Evolutionary conservation across 805 yeast genomes (phyloP), one percentile per base, ranked within the genome.

Genomic region (Candida qinlingensis): DNA sequence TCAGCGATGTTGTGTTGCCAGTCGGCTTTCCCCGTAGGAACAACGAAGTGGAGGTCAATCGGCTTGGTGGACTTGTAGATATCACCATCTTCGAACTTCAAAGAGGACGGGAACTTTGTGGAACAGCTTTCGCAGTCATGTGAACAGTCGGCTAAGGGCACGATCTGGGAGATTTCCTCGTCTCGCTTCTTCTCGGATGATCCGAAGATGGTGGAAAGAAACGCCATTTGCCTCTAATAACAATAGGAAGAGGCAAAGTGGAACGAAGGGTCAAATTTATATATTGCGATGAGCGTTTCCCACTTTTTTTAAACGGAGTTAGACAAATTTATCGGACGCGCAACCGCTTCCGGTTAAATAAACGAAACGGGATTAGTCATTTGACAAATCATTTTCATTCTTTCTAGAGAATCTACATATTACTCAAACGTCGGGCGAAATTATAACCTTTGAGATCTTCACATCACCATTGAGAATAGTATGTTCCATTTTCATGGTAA

Each of bases 1-100:
- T 73, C 70, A 7, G 75, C 71, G 3, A 96, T 87, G 59, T 86
- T 86, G 52, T 80, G 92, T 12, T 68, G 70, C 99, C 99, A 92
- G 65, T 92, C 96, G 0, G 77, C 62, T 55, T 82, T 81, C 9
- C 94, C 95, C 0, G 97, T 90, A 2, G 96, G 85, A 0, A 91
- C 82, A 34, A 92, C 67, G 26, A 89, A 69, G 56, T 91, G 97
- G 27, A 85, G 61, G 3, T 81, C 83, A 40, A 80, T 81, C 1
- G 86, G 81, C 53, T 75, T 76, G 0, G 96, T 81, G 6, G 91
- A 74, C 50, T 85, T 83, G 79, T 86, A 89, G 28, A 61, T 56
- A 41, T 61, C 63, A 13, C 41, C 52, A 6, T 55, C 50, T 5
- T 73, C 75, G 25, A 83, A 59, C 42, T 73, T 74, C 45, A 81